These are phyloP conservation scores for Naganishia friedmannii DNA, from an alignment of 768 basidiomycete species.

Conservation along the genomic window DNA sequence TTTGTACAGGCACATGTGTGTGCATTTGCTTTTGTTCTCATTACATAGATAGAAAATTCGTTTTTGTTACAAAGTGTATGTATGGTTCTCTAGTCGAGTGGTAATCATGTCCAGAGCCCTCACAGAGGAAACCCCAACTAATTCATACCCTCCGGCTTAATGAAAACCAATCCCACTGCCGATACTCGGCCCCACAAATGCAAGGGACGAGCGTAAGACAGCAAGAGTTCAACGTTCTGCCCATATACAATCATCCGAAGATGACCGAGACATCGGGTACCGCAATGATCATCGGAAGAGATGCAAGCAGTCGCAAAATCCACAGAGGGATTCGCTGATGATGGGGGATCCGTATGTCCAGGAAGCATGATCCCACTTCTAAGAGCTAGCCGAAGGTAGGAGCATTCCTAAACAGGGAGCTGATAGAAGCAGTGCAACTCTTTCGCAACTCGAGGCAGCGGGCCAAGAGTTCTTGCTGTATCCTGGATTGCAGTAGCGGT, in stretches of 20 bases:
- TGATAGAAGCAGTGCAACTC: constrained; percentile 3
- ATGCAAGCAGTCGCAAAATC: constrained; percentile 25
- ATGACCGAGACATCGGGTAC: constrained; percentile 24
- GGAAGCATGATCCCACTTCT: not conserved
- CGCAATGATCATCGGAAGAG: constrained; percentile 17
- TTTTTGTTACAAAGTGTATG: constrained; percentile 3
- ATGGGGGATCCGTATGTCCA: not conserved
- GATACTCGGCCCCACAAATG: constrained; percentile 15
- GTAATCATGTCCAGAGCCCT: constrained; percentile 23
- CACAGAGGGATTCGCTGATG: constrained; percentile 18
- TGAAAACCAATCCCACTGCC: constrained; percentile 23
- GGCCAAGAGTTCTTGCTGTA: too few species aligned
- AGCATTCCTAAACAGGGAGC: constrained; percentile 5
- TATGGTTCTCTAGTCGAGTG: constrained; percentile 26
- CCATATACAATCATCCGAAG: constrained; percentile 19
- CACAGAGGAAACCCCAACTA: constrained; percentile 25
- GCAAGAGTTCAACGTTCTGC: constrained; percentile 13
- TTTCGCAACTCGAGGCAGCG: not conserved
- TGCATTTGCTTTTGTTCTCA: not conserved
- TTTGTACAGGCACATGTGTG: not conserved
- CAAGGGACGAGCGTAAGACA: constrained; percentile 18
- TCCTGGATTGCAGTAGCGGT: too few species aligned
- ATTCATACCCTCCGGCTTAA: constrained; percentile 27
- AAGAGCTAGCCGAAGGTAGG: not conserved
- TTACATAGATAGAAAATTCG: not conserved